A percentile compares a stretch with the other conserved stretches of the same genome.
phyloP scores from a whole-genome alignment of 345 rosid genomes.

The Eucalyptus curtisii region DNA sequence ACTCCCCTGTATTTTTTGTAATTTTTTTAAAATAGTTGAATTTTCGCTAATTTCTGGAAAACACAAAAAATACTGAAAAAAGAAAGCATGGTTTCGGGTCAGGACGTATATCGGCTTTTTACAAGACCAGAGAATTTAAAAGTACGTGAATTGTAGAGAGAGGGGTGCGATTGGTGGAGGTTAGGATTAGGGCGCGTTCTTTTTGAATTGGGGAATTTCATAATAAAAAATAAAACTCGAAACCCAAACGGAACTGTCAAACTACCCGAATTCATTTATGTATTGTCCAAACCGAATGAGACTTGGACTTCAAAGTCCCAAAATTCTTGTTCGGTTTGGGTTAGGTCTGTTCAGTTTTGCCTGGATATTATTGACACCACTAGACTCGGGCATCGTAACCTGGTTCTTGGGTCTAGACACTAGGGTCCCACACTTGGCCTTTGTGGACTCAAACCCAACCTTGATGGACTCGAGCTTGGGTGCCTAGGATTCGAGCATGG shows the following conservation, averaged over 20 bases:
- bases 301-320: no score
- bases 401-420: not conserved
- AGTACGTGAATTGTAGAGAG: not conserved
- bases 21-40: not conserved
- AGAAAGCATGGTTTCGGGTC: not conserved
- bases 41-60: not conserved
- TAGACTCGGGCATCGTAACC: fast-evolving
- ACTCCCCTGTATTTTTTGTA: not conserved
- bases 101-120: not conserved
- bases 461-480: fast-evolving
- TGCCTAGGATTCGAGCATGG: fast-evolving
- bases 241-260: no score
- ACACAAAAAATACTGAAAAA: not conserved
- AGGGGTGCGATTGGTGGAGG: not conserved
- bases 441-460: fast-evolving
- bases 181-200: not conserved
- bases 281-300: no score
- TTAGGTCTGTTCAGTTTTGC: no score
- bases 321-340: no score
- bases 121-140: not conserved
- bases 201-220: not conserved
- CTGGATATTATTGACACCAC: not conserved
- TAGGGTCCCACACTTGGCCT: not conserved
- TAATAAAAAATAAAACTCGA: no score
- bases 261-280: no score